A percentile compares a stretch with the other conserved stretches of the same genome.
Conservation (phyloP, 495 filamentous ascomycete species). For the Neurospora pannonica region DNA sequence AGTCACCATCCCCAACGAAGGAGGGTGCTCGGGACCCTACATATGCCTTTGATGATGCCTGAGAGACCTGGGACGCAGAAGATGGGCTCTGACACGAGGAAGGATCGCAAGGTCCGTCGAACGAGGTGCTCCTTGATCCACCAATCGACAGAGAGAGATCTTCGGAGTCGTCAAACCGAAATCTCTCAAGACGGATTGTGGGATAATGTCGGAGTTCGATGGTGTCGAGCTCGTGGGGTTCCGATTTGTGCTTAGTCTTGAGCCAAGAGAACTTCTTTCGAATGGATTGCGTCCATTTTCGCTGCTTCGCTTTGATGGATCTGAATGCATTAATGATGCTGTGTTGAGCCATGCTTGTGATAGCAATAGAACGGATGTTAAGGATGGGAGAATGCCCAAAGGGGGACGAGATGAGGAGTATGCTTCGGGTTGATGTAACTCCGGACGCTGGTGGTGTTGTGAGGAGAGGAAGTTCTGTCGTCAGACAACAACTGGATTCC, state of each 20-base stretch:
- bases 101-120: neutral
- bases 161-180: no score
- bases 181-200: neutral
- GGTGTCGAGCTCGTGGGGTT: neutral
- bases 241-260: neutral
- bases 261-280: neutral
- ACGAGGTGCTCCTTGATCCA: neutral
- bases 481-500: neutral
- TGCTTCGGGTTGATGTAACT: neutral
- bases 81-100: neutral
- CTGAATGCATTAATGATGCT: neutral
- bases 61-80: neutral
- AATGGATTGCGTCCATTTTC: neutral
- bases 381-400: neutral
- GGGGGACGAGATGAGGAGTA: neutral
- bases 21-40: no score
- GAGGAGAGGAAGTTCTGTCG: neutral
- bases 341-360: neutral
- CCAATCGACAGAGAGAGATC: neutral
- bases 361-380: neutral
- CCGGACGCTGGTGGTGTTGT: neutral
- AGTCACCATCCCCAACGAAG: no score
- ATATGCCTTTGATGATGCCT: neutral
- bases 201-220: neutral
- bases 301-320: neutral